Evolutionary conservation across 1,284 basidiomycete species (phyloP), one percentile per base, ranked within the genome.

Genomic region (Cutaneotrichosporon cyanovorans): DNA sequence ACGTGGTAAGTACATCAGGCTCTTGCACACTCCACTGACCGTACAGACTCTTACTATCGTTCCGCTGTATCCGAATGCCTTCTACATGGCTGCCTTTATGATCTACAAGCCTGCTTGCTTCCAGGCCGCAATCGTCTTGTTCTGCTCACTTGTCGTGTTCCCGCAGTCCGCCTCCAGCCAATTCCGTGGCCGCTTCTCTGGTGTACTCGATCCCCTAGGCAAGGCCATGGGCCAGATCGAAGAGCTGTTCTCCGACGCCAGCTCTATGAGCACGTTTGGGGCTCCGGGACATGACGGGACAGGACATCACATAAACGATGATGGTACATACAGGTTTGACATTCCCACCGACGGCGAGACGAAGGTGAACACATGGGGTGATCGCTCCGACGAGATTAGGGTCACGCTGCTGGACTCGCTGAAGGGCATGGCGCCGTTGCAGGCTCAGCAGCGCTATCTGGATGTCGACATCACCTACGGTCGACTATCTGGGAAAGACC

Each of bases 61-160:
- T 3, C 60, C 57, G 0, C 50, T 66, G 25, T 66, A 65, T 33
- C 63, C 63, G 0, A 48, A 43, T 12, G 45, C 65, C 5, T 44
- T 52, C 1, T 68, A 69, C 55, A 58, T 55, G 20, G 50, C 58
- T 6, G 63, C 63, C 7, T 54, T 64, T 16, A 48, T 66, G 8
- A 65, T 69, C 42, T 68, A 67, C 61, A 49, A 67, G 37, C 70
- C 70, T 2, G 65, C 71, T 58, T 57, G 62, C 1, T 52, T 71
- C n/a, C 68, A 71, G 56, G 56, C 58, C 1, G 69, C 53, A 4
- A 53, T 71, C 21, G 59, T 56, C 3, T 42, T 60, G 10, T 16
- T 69, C 3, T 59, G 60, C 21, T 60, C 62, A 2, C 32, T 67
- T 16, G 23, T 65, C 35, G 57, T 72, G 33, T 69, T 72, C 42